phyloP scores from a whole-genome alignment of 768 basidiomycete species.

The Serendipita vermifera region DNA sequence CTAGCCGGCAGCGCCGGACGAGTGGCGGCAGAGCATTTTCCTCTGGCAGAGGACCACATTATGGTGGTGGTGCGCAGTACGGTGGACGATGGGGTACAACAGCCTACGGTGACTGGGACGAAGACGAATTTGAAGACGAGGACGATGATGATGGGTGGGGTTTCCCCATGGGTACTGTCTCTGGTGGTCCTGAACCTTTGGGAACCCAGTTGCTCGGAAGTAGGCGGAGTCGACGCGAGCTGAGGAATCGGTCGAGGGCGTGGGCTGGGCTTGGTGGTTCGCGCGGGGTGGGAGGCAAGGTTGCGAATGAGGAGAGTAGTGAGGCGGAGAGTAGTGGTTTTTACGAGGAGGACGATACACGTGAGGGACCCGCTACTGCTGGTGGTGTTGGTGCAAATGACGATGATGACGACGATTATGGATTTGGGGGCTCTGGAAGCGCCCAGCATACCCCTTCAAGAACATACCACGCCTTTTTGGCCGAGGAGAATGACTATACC shows the following conservation, averaged over 20 bases:
- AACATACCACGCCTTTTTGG: background rate
- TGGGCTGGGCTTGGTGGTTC: background rate
- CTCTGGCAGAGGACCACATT: background rate
- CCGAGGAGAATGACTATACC: background rate
- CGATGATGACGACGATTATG: background rate
- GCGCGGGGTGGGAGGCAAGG: background rate
- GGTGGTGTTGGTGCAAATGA: background rate
- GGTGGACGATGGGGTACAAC: too few species aligned
- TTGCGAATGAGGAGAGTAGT: background rate
- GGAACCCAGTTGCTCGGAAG: background rate
- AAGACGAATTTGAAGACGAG: background rate
- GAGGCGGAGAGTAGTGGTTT: slow-evolving; percentile 1
- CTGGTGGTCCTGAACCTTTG: background rate
- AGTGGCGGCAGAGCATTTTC: background rate
- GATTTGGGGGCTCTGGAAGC: too few species aligned
- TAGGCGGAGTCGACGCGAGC: background rate
- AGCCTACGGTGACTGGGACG: background rate
- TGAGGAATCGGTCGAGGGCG: background rate
- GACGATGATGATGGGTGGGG: slow-evolving; percentile 2
- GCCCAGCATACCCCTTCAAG: background rate
- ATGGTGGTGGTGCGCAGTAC: background rate
- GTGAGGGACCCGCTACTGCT: background rate
- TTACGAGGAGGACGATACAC: background rate
- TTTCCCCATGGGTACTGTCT: background rate
- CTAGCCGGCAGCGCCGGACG: background rate